Base-by-base conservation (phyloP, 1,284 basidiomycete species). In the Microbotryum saponariae region DNA sequence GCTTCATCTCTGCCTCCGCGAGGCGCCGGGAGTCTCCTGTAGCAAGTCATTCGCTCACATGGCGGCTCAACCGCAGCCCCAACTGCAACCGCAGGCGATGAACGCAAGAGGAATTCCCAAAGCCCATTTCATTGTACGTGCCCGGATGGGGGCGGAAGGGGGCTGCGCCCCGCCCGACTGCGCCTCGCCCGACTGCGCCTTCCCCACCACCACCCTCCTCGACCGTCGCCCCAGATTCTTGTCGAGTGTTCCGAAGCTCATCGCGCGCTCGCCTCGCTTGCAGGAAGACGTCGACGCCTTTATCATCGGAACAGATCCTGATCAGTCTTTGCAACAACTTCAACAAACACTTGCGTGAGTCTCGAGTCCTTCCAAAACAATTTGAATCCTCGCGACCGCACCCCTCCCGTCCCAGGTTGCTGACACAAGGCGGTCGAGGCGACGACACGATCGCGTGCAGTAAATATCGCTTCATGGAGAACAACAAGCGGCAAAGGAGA, bases 391-490 rank as follows among this genome's bases (percentile, higher is more conserved):
- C 12, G 6, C 7, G 18, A 8, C 16, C 16, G 8, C 8, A n/a
- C 37, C 25, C 23, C 6, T 8, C 8, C 16, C 12, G 6, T 37
- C 10, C 6, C 25, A 25, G 25, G 1, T 14, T n/a, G 53, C 51
- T n/a, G 27, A 18, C 20, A 18, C 45, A 1, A 16, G 6, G 6
- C 18, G n/a, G 18, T 25, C 23, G 25, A 33, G 33, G 21, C 5
- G 45, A n/a, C 12, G 6, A 51, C 5, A n/a, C 12, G 6, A 49
- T 56, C 29, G 18, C 16, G 29, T 27, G 8, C 78, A 97, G 92
- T 66, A 97, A 98, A 80, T 98, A 98, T 80, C 88, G 90, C 63
- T 96, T 94, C 78, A 97, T 98, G 94, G 94, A 97, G 72, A 79
- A 85, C 44, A 93, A 86, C 73, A 80, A 94, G 53, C 80, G 85